phyloP scores from a whole-genome alignment of 345 rosid species.

The Syzygium grande region DNA sequence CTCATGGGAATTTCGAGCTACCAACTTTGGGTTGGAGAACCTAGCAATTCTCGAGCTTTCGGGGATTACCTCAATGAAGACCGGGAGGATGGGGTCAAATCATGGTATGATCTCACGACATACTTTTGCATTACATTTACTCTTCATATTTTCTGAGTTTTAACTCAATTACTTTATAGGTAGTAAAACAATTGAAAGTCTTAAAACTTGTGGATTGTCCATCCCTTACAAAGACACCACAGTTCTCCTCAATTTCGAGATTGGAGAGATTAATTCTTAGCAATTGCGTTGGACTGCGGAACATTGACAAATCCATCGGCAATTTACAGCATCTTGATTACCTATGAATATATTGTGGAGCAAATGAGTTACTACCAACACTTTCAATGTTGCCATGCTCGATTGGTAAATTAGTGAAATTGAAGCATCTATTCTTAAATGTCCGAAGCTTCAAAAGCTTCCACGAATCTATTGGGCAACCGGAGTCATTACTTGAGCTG shows the following conservation, averaged over 20 bases:
- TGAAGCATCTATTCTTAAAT: neutral
- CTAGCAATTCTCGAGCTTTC: neutral
- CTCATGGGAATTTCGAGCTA: neutral
- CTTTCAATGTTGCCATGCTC: neutral
- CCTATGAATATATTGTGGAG: fast-evolving
- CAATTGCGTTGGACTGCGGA: neutral
- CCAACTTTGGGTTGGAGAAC: neutral
- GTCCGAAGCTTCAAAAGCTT: neutral
- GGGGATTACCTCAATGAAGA: neutral
- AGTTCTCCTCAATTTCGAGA: fast-evolving
- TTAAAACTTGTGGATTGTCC: neutral
- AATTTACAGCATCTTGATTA: neutral
- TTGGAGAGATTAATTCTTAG: neutral
- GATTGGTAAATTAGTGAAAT: neutral
- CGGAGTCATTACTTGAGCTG: neutral
- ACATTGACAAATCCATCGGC: neutral
- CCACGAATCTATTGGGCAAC: neutral
- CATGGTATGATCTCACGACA: neutral
- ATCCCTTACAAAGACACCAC: neutral
- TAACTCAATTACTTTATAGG: neutral
- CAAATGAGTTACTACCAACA: too few species aligned
- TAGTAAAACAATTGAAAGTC: neutral
- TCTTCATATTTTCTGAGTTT: neutral
- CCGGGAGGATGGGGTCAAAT: neutral
- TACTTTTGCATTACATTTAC: neutral